These are phyloP conservation scores for Quillaja saponaria DNA, from an alignment of 306 rosid genomes.

Conservation along the genomic window DNA sequence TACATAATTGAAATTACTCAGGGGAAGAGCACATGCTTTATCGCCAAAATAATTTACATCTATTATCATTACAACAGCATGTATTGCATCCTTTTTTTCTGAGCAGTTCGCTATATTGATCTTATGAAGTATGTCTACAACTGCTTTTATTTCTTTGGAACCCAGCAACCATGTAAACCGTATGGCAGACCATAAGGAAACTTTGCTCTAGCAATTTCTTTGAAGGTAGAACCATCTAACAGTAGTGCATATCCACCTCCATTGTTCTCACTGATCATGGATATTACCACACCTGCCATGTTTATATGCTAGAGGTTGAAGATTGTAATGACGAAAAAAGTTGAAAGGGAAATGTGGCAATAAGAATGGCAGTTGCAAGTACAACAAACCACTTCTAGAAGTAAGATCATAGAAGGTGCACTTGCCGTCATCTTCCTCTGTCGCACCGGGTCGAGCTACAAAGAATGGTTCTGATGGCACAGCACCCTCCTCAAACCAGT, in stretches of 20 bases:
- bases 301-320: conserved; percentile 7
- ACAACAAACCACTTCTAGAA: too few relatives aligned
- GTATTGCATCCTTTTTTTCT: not conserved
- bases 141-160: conserved; percentile 47
- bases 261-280: conserved; percentile 72
- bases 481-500: conserved; percentile 76
- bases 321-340: not conserved
- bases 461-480: conserved; percentile 92
- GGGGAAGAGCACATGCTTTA: conserved; percentile 18
- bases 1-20: not conserved
- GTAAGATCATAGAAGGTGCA: too few relatives aligned
- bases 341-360: conserved; percentile 10
- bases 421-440: conserved; percentile 89
- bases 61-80: conserved; percentile 1
- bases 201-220: conserved; percentile 92
- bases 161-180: conserved; percentile 98
- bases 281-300: conserved; percentile 78
- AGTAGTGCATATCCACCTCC: conserved; percentile 80
- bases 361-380: too few relatives aligned
- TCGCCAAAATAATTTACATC: conserved; percentile 19
- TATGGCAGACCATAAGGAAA: conserved; percentile 93
- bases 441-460: conserved; percentile 88
- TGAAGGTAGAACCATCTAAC: conserved; percentile 74
- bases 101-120: not conserved
- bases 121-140: not conserved